These are phyloP conservation scores for Exophiala sp. DNA, from an alignment of 2,329 filamentous ascomycete species.

Conservation along the genomic window DNA sequence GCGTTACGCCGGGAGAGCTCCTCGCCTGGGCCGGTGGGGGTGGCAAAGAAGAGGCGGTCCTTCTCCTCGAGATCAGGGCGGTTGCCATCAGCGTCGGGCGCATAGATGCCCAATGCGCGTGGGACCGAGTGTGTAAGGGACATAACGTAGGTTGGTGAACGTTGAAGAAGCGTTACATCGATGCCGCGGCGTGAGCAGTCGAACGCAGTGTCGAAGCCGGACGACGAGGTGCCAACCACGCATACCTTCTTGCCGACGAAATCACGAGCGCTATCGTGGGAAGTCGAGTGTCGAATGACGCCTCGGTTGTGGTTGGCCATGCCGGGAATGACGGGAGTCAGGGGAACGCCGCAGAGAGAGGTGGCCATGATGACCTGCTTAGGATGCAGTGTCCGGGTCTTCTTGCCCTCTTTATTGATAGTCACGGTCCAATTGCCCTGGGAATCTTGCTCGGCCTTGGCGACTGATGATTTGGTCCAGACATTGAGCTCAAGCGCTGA, in stretches of 20 bases:
- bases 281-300: conserved; percentile 58
- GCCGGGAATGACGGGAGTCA: conserved; percentile 47
- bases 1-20: conserved; percentile 26
- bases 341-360: conserved; percentile 63
- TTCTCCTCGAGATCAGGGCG: conserved; percentile 8
- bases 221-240: conserved; percentile 66
- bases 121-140: conserved; percentile 30
- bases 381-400: conserved; percentile 57
- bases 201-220: conserved; percentile 52
- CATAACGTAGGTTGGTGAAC: conserved; percentile 36
- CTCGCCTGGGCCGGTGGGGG: conserved; percentile 16
- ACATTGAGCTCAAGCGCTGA: conserved; percentile 30
- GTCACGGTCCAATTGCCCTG: conserved; percentile 26
- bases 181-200: conserved; percentile 64
- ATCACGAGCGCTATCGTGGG: conserved; percentile 52
- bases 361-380: conserved; percentile 65
- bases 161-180: conserved; percentile 60
- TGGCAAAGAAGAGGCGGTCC: conserved; percentile 14
- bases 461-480: conserved; percentile 29
- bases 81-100: conserved; percentile 5
- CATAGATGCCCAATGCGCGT: conserved; percentile 30
- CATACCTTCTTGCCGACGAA: conserved; percentile 57
- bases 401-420: conserved; percentile 31
- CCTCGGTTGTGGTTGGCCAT: conserved; percentile 55
- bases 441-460: conserved; percentile 26